Percentiles rank a stretch among this genome's conserved stretches.
phyloP scores from a whole-genome alignment of 2,329 filamentous ascomycete genomes.

The Ophiosphaerella korrae region DNA sequence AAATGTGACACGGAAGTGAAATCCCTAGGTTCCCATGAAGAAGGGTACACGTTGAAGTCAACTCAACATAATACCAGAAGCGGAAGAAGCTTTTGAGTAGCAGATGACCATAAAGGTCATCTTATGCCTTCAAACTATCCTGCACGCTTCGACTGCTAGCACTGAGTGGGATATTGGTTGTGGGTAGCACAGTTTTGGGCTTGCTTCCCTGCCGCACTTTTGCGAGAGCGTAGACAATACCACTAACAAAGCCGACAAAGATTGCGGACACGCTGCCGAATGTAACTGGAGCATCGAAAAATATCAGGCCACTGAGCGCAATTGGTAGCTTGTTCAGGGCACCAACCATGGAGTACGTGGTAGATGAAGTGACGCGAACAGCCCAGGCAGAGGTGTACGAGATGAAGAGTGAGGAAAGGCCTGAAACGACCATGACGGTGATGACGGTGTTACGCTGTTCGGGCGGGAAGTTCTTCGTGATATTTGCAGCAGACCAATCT shows the following conservation, averaged over 20 bases:
- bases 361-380: constrained; percentile 94
- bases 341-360: constrained; percentile 98
- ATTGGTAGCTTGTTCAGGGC: constrained; percentile 98
- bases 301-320: constrained; percentile 86
- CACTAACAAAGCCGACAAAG: constrained; percentile 85
- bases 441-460: constrained; percentile 79
- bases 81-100: constrained; percentile 10
- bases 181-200: constrained; percentile 70
- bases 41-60: constrained; percentile 23
- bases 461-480: constrained; percentile 85
- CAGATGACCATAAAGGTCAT: not conserved
- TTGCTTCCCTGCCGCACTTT: constrained; percentile 79
- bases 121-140: constrained; percentile 71
- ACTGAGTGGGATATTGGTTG: constrained; percentile 73
- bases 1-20: constrained; percentile 20
- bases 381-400: constrained; percentile 99
- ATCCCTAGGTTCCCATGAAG: constrained; percentile 11
- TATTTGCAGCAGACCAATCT: constrained; percentile 88
- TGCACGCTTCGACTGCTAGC: constrained; percentile 90
- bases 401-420: constrained; percentile 92
- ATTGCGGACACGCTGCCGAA: constrained; percentile 92
- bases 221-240: constrained; percentile 85
- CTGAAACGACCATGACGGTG: constrained; percentile 90
- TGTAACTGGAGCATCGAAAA: constrained; percentile 94
- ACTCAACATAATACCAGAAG: constrained; percentile 20